These are phyloP conservation scores for Solioccasus polychromus DNA, from an alignment of 768 basidiomycete genomes.

Conservation along the genomic window DNA sequence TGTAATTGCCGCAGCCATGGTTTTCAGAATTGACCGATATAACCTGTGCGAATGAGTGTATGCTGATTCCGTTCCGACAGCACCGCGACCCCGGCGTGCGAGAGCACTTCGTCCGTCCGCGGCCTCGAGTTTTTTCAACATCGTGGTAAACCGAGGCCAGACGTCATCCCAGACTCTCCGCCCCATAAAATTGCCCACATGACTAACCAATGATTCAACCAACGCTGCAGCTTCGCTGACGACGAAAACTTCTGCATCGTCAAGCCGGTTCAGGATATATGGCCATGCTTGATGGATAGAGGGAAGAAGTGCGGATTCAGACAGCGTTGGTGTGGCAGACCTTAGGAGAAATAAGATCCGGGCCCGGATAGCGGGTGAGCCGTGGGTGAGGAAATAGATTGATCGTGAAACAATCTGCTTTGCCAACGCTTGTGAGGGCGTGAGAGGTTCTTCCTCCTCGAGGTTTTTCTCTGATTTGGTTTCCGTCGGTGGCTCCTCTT, in stretches of 20 bases:
- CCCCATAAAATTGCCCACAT: conserved; percentile 85
- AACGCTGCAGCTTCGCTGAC: conserved; percentile 71
- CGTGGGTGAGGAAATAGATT: conserved; percentile 87
- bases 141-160: conserved; percentile 76
- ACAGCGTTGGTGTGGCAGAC: conserved; percentile 69
- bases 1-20: conserved; percentile 64
- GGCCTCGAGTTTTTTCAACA: conserved; percentile 59
- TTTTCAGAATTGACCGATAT: conserved; percentile 71
- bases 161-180: conserved; percentile 86
- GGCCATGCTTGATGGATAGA: conserved; percentile 91
- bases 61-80: conserved; percentile 62
- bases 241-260: conserved; percentile 73
- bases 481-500: conserved; percentile 22
- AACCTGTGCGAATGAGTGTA: conserved; percentile 82
- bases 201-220: conserved; percentile 64
- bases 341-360: conserved; percentile 75
- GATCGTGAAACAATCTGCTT: conserved; percentile 86
- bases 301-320: conserved; percentile 74
- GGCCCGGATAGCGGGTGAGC: conserved; percentile 81
- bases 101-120: conserved; percentile 69
- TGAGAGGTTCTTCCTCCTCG: conserved; percentile 49
- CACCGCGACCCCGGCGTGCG: conserved; percentile 47
- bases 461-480: conserved; percentile 16
- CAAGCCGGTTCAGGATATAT: conserved; percentile 82
- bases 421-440: conserved; percentile 71